Evolutionary conservation across 257 asterid species (phyloP).

Genomic region (Rauvolfia tetraphylla): DNA sequence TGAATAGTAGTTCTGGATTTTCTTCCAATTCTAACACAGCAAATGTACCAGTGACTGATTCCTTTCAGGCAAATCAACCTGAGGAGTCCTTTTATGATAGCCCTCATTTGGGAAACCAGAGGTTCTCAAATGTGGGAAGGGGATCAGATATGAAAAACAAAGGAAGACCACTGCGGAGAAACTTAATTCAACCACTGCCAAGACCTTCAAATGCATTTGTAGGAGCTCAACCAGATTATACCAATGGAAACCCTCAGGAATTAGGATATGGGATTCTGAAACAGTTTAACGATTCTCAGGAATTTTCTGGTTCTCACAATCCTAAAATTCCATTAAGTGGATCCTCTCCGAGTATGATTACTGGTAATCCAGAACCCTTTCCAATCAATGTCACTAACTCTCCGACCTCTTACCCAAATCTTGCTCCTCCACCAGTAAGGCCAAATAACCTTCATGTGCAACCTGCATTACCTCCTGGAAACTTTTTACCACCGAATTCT

Average conservation of each 20-base stretch:
- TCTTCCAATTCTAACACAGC: conserved; percentile 40
- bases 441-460: conserved; percentile 39
- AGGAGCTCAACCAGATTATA: conserved; percentile 56
- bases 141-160: conserved; percentile 62
- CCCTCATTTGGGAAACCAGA: conserved; percentile 53
- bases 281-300: conserved; percentile 58
- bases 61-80: conserved; percentile 45
- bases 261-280: conserved; percentile 47
- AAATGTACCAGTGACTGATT: conserved; percentile 32
- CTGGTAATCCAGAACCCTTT: conserved; percentile 41
- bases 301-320: conserved; percentile 38
- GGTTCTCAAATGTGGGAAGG: conserved; percentile 58
- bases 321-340: conserved; percentile 39
- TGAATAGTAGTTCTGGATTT: conserved; percentile 40
- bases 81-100: conserved; percentile 44
- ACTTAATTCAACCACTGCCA: conserved; percentile 45
- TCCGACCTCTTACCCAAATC: conserved; percentile 55
- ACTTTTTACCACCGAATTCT: conserved; percentile 28
- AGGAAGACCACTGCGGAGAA: conserved; percentile 59
- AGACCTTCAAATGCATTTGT: conserved; percentile 39
- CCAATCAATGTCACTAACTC: conserved; percentile 35
- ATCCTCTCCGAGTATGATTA: conserved; percentile 32
- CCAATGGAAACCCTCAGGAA: conserved; percentile 44
- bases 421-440: conserved; percentile 43
- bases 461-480: conserved; percentile 35